A percentile compares a stretch with the other conserved stretches of the same genome.
Evolutionary conservation across 2,329 filamentous ascomycete genomes (phyloP).

Genomic region (Hymenoscyphus infarciens): DNA sequence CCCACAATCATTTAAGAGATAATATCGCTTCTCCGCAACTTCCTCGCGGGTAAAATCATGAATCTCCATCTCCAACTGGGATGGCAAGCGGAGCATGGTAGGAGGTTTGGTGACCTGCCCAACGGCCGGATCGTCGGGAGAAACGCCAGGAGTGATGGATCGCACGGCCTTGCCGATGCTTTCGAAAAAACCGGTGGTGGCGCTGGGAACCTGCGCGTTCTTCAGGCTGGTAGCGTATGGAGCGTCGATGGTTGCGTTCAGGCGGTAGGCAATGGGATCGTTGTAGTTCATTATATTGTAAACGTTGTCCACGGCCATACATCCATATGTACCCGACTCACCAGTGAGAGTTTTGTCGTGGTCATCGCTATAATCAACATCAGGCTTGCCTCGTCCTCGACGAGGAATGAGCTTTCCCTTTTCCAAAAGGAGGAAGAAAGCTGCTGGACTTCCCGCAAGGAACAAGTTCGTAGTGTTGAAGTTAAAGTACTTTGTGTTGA

Average conservation of each 20-base stretch:
- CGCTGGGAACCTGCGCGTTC: slow-evolving; percentile 73
- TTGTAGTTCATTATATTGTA: slow-evolving; percentile 81
- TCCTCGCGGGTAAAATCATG: slow-evolving; percentile 94
- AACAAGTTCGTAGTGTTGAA: slow-evolving; percentile 92
- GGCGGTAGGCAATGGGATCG: slow-evolving; percentile 80
- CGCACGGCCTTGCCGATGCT: slow-evolving; percentile 61
- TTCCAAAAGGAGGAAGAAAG: slow-evolving; percentile 89
- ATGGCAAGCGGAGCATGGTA: slow-evolving; percentile 49
- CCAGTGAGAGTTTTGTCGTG: slow-evolving; percentile 62
- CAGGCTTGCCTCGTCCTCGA: slow-evolving; percentile 70
- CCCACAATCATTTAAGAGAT: slow-evolving; percentile 89
- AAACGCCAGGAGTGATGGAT: slow-evolving; percentile 55
- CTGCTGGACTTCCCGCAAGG: slow-evolving; percentile 82
- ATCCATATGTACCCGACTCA: slow-evolving; percentile 78
- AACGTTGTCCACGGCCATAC: slow-evolving; percentile 89
- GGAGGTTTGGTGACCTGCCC: slow-evolving; percentile 32
- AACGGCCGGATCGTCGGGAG: slow-evolving; percentile 38
- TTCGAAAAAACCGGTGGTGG: slow-evolving; percentile 61
- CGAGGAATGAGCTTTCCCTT: slow-evolving; percentile 69
- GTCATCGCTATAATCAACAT: slow-evolving; percentile 61
- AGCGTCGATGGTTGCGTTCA: slow-evolving; percentile 86
- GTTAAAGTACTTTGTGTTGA: slow-evolving; percentile 66
- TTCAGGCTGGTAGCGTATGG: slow-evolving; percentile 74
- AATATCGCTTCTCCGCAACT: slow-evolving; percentile 83
- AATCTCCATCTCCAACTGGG: slow-evolving; percentile 83